Percentiles rank a stretch among this genome's conserved stretches.
phyloP scores from a whole-genome alignment of 768 basidiomycete species.

The Psilocybe subaeruginosa region DNA sequence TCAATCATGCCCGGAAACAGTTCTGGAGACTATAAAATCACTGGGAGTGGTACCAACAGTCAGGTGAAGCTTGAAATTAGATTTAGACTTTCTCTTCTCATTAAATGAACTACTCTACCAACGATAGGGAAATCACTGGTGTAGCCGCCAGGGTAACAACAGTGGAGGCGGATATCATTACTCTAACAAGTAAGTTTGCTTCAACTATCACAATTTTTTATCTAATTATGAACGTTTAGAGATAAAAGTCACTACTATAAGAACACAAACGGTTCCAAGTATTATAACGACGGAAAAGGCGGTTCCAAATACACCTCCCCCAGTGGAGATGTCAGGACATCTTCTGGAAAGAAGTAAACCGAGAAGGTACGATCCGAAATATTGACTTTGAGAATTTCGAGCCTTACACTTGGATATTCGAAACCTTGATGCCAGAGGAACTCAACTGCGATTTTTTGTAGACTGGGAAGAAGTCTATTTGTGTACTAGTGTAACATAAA shows the following conservation, averaged over 20 bases:
- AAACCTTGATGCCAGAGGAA: too few species aligned
- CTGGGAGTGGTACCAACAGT: not conserved
- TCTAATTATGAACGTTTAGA: not conserved
- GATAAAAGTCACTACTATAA: constrained; percentile 17
- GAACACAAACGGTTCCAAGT: constrained; percentile 14
- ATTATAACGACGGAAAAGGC: constrained; percentile 11
- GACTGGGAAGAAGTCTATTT: too few species aligned
- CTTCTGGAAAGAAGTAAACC: not conserved
- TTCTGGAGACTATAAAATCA: not conserved
- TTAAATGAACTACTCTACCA: not conserved
- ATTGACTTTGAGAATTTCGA: too few species aligned
- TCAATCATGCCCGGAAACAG: not conserved
- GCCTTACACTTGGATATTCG: too few species aligned
- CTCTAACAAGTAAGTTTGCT: constrained; percentile 48
- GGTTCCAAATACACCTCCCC: constrained; percentile 11
- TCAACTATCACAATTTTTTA: not conserved
- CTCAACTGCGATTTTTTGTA: too few species aligned
- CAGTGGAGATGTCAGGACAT: not conserved
- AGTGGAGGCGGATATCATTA: constrained; percentile 56
- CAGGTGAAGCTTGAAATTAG: not conserved
- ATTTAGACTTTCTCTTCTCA: not conserved
- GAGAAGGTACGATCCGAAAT: too few species aligned
- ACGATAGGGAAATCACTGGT: constrained; percentile 60
- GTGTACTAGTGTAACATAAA: too few species aligned
- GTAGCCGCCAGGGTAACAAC: constrained; percentile 46